Percentiles rank a stretch among this genome's conserved stretches.
These are phyloP conservation scores for Monosporozyma siamensis DNA, from an alignment of 805 yeast species.

Conservation along the genomic window DNA sequence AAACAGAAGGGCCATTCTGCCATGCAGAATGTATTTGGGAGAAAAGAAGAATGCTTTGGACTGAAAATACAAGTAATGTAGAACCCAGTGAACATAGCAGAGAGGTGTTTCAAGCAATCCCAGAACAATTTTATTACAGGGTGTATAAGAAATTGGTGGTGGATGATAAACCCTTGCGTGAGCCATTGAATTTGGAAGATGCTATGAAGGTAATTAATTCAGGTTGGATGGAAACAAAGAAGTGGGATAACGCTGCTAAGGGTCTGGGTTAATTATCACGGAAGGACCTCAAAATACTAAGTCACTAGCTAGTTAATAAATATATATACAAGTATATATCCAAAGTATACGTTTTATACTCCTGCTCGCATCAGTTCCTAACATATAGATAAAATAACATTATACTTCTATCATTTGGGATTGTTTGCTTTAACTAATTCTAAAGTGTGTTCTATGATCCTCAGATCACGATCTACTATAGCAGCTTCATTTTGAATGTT, in stretches of 20 bases:
- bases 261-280: slow-evolving; percentile 1
- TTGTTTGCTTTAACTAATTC: slow-evolving; percentile 29
- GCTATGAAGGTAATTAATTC: slow-evolving; percentile 61
- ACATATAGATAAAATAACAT: slow-evolving; percentile 1
- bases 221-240: slow-evolving; percentile 76
- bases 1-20: slow-evolving; percentile 34
- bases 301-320: too few species aligned
- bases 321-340: slow-evolving; percentile 1
- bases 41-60: slow-evolving; percentile 60
- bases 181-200: slow-evolving; percentile 66
- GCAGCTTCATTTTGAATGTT: slow-evolving; percentile 54
- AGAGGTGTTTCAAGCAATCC: slow-evolving; percentile 26
- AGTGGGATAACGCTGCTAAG: slow-evolving; percentile 52
- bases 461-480: slow-evolving; percentile 55
- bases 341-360: too few species aligned
- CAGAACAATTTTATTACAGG: slow-evolving; percentile 44
- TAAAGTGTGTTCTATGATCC: slow-evolving; percentile 57
- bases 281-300: too few species aligned
- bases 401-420: slow-evolving; percentile 6
- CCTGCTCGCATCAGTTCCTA: too few species aligned
- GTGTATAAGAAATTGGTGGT: slow-evolving; percentile 64
- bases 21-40: slow-evolving; percentile 63
- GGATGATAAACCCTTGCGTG: slow-evolving; percentile 56
- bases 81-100: slow-evolving; percentile 8
- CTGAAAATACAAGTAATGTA: slow-evolving; percentile 14